Base-by-base conservation (phyloP, 139 green algal genomes). In the Tetradesmus obliquus region DNA sequence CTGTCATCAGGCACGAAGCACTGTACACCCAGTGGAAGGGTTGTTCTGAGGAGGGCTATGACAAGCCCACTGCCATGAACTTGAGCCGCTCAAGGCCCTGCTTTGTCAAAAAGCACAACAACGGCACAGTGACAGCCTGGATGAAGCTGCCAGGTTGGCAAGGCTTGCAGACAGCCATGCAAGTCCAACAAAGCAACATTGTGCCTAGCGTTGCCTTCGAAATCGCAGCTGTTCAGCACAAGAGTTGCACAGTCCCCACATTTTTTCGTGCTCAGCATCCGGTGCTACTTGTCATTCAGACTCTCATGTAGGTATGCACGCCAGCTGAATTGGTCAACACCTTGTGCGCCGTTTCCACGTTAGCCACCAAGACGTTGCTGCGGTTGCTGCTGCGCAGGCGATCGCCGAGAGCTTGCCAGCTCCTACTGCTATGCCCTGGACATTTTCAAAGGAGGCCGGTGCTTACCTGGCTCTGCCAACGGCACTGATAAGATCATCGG, bases 401-500 rank as follows among this genome's bases (percentile, higher is more conserved):
- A 88, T n/a, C 57, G 84, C 57, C n/a, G 84, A 19, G 12, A 58
- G 8, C 7, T 79, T 5, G 57, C 9, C 57, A 88, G 79, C 57
- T 88, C 57, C 57, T 76, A 79, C n/a, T 88, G 84, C 51, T 88
- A 79, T 24, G 84, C 84, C 58, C n/a, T 88, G 22, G 72, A 88
- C 20, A 51, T 60, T 10, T 79, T 58, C 58, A 88, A 88, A n/a
- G 84, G 84, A 19, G 84, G 58, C 12, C 57, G 71, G 55, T 88
- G 84, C n/a, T 32, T 76, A 13, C 84, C 84, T 17, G 84, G 84
- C 82, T 13, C 55, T 13, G 55, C 60, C 45, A 74, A 55, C 60
- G 10, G 82, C 82, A 87, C 55, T 19, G 6, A 55, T 71, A 3
- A 87, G 45, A 22, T 55, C 19, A 6, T 60, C 10, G 55, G 55